A percentile compares a stretch with the other conserved stretches of the same genome.
Conservation (phyloP, 805 yeast genomes). For the Wickerhamiella allomyrinae region DNA sequence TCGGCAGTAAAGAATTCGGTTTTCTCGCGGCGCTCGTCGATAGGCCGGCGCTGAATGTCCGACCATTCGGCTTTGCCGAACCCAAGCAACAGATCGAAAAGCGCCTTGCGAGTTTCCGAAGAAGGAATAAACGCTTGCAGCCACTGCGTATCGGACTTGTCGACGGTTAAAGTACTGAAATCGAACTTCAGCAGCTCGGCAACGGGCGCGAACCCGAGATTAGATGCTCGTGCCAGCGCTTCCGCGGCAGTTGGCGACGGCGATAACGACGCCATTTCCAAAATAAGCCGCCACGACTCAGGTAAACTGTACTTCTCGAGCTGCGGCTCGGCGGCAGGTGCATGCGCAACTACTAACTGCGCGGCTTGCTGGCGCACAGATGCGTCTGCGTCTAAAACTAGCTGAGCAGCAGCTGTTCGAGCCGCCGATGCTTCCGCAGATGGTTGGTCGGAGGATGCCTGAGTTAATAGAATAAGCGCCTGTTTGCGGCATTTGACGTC, state of each 20-base stretch:
- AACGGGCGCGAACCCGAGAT: background rate
- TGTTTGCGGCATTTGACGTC: constrained; percentile 12
- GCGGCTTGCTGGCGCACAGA: background rate
- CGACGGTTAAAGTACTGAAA: background rate
- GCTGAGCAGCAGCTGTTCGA: background rate
- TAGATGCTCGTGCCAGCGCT: background rate
- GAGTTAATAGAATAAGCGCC: constrained; percentile 5
- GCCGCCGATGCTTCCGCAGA: background rate
- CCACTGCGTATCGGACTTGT: background rate
- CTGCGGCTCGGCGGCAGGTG: background rate
- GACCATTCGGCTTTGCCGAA: background rate
- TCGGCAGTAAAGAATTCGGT: constrained; percentile 17
- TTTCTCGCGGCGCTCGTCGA: constrained; percentile 18
- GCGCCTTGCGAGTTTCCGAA: background rate
- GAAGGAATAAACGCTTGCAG: background rate
- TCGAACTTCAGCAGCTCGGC: background rate
- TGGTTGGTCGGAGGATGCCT: background rate
- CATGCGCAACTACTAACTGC: background rate
- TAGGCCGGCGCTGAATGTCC: background rate
- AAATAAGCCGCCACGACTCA: background rate
- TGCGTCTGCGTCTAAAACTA: constrained; percentile 1
- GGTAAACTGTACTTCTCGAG: background rate
- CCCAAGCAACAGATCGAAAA: background rate
- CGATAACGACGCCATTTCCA: background rate
- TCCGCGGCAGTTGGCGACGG: background rate